phyloP scores from a whole-genome alignment of 345 rosid species.

The Melaleuca quinquenervia region DNA sequence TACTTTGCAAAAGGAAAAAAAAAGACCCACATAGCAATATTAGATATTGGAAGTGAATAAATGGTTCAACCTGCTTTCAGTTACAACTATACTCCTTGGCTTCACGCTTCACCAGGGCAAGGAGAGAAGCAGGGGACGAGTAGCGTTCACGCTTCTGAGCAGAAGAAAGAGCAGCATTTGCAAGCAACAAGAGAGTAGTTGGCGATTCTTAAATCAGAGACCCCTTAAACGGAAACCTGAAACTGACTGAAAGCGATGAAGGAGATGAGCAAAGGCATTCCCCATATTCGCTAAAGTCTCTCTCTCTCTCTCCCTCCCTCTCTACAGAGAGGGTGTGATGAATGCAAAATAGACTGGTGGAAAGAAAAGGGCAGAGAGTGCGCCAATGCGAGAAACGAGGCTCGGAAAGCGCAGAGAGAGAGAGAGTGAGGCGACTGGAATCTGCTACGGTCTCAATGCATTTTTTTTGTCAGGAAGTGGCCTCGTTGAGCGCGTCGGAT shows the following conservation, averaged over 20 bases:
- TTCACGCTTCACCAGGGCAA: background rate
- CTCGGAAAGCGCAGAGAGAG: background rate
- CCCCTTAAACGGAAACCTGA: background rate
- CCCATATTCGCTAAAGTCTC: background rate
- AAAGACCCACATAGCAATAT: background rate
- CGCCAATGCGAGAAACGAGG: background rate
- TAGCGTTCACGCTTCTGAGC: background rate
- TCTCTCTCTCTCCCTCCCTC: background rate
- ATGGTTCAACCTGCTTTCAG: background rate
- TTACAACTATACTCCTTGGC: background rate
- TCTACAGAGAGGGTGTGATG: background rate
- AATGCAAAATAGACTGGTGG: background rate
- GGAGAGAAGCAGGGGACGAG: background rate
- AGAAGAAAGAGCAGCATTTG: background rate
- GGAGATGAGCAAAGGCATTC: background rate
- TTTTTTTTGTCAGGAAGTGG: background rate
- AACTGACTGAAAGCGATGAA: background rate
- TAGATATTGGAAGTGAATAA: background rate
- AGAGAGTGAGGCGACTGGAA: slow-evolving; percentile 7
- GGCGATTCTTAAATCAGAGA: background rate
- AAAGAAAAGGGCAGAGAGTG: background rate
- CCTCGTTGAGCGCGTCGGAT: slow-evolving; percentile 26
- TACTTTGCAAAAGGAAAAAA: background rate
- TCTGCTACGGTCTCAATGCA: background rate
- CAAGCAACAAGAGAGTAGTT: background rate